phyloP scores from a whole-genome alignment of 257 asterid genomes.

The Echium plantagineum region DNA sequence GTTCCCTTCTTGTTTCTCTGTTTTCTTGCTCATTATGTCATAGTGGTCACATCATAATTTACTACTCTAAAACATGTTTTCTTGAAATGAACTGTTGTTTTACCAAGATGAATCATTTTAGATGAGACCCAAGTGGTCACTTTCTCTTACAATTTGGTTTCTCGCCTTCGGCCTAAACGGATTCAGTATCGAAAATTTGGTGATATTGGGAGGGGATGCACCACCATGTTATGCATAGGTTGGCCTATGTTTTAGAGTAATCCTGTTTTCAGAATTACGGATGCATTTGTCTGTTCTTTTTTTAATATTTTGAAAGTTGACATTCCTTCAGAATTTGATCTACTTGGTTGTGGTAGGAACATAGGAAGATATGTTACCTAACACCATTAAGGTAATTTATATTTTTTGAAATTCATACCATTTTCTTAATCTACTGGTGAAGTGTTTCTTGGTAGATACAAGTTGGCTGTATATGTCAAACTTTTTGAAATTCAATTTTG shows the following conservation, averaged over 20 bases:
- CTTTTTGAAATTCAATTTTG: neutral
- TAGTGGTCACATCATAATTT: neutral
- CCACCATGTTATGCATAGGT: no score
- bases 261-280: no score
- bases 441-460: neutral
- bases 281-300: no score
- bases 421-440: neutral
- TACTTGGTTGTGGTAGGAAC: neutral
- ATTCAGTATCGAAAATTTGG: no score
- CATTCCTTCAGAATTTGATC: neutral
- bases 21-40: neutral
- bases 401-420: neutral
- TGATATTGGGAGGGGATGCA: no score
- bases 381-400: neutral
- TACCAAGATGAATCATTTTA: neutral
- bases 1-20: constrained; percentile 7
- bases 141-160: no score
- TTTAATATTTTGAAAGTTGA: no score
- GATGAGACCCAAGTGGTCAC: neutral
- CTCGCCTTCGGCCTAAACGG: no score
- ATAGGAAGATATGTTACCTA: neutral
- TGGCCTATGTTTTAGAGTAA: no score
- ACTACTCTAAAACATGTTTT: neutral
- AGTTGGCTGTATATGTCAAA: neutral
- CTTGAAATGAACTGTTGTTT: neutral